A percentile compares a stretch with the other conserved stretches of the same genome.
phyloP scores from a whole-genome alignment of 108 stramenopile species.

The Nitzschia inconspicua region DNA sequence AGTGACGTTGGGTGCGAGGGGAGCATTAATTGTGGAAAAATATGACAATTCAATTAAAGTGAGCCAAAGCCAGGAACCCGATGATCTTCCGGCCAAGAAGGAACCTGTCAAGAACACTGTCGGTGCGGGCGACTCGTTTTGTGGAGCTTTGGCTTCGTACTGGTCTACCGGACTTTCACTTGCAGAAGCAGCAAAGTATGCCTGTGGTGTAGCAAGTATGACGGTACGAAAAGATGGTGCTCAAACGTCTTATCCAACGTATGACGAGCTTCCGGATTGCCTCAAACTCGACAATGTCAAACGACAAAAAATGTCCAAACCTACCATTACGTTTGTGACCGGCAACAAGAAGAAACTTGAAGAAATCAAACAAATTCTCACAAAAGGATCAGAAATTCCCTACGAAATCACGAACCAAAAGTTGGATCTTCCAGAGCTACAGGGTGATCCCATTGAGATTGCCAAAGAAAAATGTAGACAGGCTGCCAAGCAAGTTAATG shows the following conservation, averaged over 20 bases:
- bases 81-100: slow-evolving; percentile 50
- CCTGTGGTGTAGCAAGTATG: slow-evolving; percentile 85
- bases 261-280: slow-evolving; percentile 62
- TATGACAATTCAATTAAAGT: slow-evolving; percentile 15
- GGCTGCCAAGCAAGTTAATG: slow-evolving; percentile 78
- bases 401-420: slow-evolving; percentile 76
- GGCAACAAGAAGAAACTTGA: slow-evolving; percentile 98
- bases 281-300: slow-evolving; percentile 26
- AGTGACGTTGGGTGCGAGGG: slow-evolving; percentile 78
- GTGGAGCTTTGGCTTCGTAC: slow-evolving; percentile 72
- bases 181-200: slow-evolving; percentile 50
- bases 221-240: slow-evolving; percentile 78
- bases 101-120: slow-evolving; percentile 78
- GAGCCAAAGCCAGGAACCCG: slow-evolving; percentile 47
- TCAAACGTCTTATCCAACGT: slow-evolving; percentile 64
- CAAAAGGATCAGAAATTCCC: slow-evolving; percentile 42
- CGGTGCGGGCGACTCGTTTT: slow-evolving; percentile 88
- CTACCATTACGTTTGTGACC: slow-evolving; percentile 92
- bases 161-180: slow-evolving; percentile 57
- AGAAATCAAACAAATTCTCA: slow-evolving; percentile 85
- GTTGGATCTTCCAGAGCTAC: slow-evolving; percentile 92
- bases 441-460: slow-evolving; percentile 95
- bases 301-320: slow-evolving; percentile 13
- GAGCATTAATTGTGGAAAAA: slow-evolving; percentile 75
- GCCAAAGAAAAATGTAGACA: slow-evolving; percentile 91